Conservation (phyloP, 345 rosid genomes). For the Eucalyptus regnans region DNA sequence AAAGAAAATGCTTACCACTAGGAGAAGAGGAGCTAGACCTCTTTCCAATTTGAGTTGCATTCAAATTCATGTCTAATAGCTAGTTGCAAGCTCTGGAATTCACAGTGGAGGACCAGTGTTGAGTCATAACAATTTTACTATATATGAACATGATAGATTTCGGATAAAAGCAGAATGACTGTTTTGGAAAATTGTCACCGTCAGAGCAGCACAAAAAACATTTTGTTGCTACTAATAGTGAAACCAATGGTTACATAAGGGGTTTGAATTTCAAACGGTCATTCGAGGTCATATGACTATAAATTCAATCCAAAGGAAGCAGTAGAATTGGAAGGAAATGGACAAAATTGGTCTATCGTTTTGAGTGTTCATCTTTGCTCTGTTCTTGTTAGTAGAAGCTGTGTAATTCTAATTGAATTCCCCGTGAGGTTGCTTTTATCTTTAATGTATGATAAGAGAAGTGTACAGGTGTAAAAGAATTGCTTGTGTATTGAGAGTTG, state of each 20-base stretch:
- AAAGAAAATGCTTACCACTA: not conserved
- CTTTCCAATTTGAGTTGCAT: not conserved
- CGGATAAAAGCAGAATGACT: not conserved
- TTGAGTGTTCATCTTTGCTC: not conserved
- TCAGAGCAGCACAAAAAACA: not conserved
- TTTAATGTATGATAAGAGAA: not conserved
- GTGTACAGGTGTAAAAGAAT: not conserved
- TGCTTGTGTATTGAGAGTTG: not conserved
- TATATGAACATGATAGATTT: not conserved
- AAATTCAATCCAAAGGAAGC: not conserved
- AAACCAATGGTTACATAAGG: not conserved
- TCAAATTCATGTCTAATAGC: not conserved
- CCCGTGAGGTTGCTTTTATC: not conserved
- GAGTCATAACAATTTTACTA: not conserved
- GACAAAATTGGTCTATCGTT: not conserved
- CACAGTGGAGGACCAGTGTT: not conserved
- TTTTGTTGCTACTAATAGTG: not conserved
- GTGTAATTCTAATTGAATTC: not conserved
- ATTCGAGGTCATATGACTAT: not conserved
- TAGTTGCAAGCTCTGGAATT: not conserved
- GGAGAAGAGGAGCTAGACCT: not conserved
- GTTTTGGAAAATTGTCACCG: not conserved
- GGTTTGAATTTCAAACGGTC: not conserved
- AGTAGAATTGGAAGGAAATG: not conserved
- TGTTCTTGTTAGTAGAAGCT: not conserved